phyloP scores from a whole-genome alignment of 345 rosid genomes.

The Corymbia maculata region DNA sequence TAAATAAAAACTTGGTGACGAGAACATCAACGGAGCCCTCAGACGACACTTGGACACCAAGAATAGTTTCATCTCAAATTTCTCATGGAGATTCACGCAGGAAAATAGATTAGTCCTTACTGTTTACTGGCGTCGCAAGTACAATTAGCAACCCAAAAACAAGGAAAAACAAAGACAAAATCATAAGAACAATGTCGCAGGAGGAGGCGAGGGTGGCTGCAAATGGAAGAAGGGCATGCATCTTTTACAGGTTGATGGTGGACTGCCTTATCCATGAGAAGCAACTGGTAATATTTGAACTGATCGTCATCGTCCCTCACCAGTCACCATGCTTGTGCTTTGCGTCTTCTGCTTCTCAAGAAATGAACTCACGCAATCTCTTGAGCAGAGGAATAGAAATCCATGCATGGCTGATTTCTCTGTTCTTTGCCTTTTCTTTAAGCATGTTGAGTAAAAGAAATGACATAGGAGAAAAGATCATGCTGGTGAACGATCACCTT shows the following conservation, averaged over 20 bases:
- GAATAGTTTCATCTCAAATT: neutral
- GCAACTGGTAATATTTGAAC: neutral
- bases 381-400: neutral
- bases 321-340: neutral
- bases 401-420: neutral
- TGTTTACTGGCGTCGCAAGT: neutral
- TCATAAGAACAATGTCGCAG: neutral
- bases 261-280: neutral
- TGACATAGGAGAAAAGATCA: neutral
- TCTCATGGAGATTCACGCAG: neutral
- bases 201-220: neutral
- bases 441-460: neutral
- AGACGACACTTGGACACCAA: neutral
- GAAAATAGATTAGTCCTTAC: neutral
- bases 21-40: neutral
- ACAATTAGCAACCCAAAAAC: neutral
- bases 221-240: neutral
- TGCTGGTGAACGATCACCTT: neutral
- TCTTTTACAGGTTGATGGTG: neutral
- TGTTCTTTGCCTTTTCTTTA: neutral
- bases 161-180: neutral
- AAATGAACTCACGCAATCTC: neutral
- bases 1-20: neutral
- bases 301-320: neutral
- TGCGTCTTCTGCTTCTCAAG: neutral